A percentile compares a stretch with the other conserved stretches of the same genome.
Evolutionary conservation across 2,329 filamentous ascomycete species (phyloP).

Genomic region (Botrytis pseudocinerea): DNA sequence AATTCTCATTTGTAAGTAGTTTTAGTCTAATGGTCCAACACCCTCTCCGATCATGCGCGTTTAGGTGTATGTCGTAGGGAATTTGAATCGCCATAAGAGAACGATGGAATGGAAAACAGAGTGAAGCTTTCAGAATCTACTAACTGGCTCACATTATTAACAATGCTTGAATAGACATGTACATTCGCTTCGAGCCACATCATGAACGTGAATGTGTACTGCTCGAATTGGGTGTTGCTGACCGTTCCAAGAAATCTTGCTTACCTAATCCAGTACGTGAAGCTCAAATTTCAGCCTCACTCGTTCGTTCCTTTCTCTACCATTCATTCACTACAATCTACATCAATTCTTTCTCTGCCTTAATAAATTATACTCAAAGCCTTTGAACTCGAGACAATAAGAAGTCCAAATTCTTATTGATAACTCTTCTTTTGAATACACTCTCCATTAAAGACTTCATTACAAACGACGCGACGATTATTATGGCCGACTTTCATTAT

Average conservation of each 20-base stretch:
- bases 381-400: not conserved
- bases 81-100: not conserved
- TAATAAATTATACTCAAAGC: not conserved
- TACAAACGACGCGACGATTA: slow-evolving; percentile 22
- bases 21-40: not conserved
- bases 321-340: slow-evolving; percentile 5
- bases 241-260: not conserved
- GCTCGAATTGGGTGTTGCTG: not conserved
- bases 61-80: not conserved
- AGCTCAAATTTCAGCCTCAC: slow-evolving; percentile 19
- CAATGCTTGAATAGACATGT: not conserved
- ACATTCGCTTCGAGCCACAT: not conserved
- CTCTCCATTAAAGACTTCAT: slow-evolving; percentile 5
- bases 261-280: slow-evolving; percentile 4
- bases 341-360: slow-evolving; percentile 18
- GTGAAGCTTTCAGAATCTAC: not conserved
- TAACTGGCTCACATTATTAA: not conserved
- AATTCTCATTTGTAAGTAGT: not conserved
- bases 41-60: not conserved
- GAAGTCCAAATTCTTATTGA: not conserved
- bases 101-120: not conserved
- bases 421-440: not conserved
- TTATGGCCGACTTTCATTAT: slow-evolving; percentile 73
- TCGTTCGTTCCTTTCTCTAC: not conserved
- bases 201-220: not conserved